Conservation (phyloP, 495 filamentous ascomycete genomes). For the Xylaria longipes region DNA sequence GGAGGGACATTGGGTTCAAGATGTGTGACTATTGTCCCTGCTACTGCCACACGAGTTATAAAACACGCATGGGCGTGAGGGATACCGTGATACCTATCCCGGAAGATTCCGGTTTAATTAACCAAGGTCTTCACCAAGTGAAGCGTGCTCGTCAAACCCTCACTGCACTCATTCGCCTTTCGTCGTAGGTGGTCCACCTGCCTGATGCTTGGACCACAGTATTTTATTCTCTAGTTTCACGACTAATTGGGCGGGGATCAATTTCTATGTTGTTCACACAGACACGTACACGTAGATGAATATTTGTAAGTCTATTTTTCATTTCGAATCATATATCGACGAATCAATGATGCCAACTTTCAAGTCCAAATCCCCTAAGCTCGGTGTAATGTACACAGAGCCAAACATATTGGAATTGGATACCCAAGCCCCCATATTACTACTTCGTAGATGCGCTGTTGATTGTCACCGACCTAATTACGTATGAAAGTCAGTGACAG, state of each 20-base stretch:
- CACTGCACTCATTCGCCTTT: not conserved
- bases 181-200: not conserved
- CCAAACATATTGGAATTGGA: not conserved
- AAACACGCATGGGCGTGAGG: not conserved
- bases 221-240: not conserved
- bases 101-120: not conserved
- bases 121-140: not conserved
- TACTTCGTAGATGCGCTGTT: not conserved
- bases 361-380: not conserved
- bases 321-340: not conserved
- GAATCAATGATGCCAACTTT: not conserved
- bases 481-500: no score
- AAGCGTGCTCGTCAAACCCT: not conserved
- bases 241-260: no score
- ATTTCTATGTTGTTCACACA: not conserved
- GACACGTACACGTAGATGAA: not conserved
- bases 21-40: not conserved
- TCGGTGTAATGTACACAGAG: not conserved
- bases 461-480: not conserved
- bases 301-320: not conserved
- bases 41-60: not conserved
- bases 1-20: not conserved
- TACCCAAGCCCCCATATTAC: not conserved
- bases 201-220: not conserved
- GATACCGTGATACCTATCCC: not conserved